Base-by-base conservation (phyloP, 441 rosid species). In the Geranium incanum region DNA sequence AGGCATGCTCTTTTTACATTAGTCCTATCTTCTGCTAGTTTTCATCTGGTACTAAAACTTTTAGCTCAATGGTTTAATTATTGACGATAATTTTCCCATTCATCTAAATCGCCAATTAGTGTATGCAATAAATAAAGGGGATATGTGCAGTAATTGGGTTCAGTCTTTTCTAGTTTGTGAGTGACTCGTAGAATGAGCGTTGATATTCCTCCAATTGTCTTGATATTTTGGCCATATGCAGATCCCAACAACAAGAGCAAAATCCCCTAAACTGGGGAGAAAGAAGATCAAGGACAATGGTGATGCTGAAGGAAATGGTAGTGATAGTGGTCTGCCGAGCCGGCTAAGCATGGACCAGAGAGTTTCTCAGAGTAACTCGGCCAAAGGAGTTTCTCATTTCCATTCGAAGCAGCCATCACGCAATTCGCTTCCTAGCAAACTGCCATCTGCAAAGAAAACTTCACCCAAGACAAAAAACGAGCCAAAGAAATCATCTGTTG, bases 241-340 rank as follows among this genome's bases (percentile, higher is more conserved):
- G 99, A 86, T 95, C 81, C 99, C 98, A 16, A 70, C 96, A 59
- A 95, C 99, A 57, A 87, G 98, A 80, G 86, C 99, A n/a, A 95
- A 89, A 84, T 95, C 99, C 79, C 99, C 99, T 12, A 95, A 92
- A 78, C 90, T 95, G 39, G 99, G 99, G 68, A 74, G 99, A 70
- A 95, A 71, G 77, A 95, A 95, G 85, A 83, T 78, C 78, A 73
- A 83, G 4, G 67, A 78, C 33, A 64, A 75, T 19, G 76, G 60
- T 6, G 96, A 89, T 39, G 67, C 86, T 52, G 92, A 86, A 80
- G 92, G 77, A 80, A 82, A 78, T 69, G 77, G 69, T 70, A 71
- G 68, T 52, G 83, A 72, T 63, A 83, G 76, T 68, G 78, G 68
- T 66, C 81, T 60, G 76, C 18, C 52, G 6, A 80, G 80, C 33